Evolutionary conservation across 768 basidiomycete species (phyloP), one percentile per base, ranked within the genome.

Genomic region (Boletus huronensis): DNA sequence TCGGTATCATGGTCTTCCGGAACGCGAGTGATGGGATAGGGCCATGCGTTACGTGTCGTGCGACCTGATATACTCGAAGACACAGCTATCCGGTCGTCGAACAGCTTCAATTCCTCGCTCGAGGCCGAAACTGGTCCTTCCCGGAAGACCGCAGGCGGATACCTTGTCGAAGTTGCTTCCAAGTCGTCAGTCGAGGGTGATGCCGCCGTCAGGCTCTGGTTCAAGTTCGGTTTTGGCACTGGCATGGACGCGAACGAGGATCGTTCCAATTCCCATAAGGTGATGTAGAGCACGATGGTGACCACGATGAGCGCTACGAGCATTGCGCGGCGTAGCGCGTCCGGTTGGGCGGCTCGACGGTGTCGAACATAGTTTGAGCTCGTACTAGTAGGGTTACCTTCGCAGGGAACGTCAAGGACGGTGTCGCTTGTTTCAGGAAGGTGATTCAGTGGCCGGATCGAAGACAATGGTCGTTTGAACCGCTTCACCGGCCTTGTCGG

Each of bases 11-110:
- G 48, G 45, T 60, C 55, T 7, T 73, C 72, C 0, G 74, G 75
- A 44, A 75, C 52, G 8, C 60, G 67, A 28, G 72, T 75, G 32
- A 75, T 67, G 4, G 64, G 54, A 13, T 73, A 74, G 2, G 74
- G 73, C 68, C 73, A 70, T 35, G 44, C 34, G n/a, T 28, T 40
- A 14, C 31, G 21, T 31, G n/a, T 43, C 23, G 36, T 40, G 41
- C 31, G 45, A 35, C 42, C 39, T 5, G 36, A 32, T 16, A 38
- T 43, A 3, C n/a, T 50, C 13, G 25, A 39, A 39, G 53, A 11
- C 21, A 10, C 28, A 31, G 17, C 34, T 10, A 29, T 25, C 14
- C 4, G 39, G 14, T 31, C 29, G 10, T n/a, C 48, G 11, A 31
- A 17, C 1, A 25, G 7, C 16, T 34, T 41, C 11, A 8, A 14